Conservation (phyloP, 257 asterid species). For the Przewalskia tangutica region DNA sequence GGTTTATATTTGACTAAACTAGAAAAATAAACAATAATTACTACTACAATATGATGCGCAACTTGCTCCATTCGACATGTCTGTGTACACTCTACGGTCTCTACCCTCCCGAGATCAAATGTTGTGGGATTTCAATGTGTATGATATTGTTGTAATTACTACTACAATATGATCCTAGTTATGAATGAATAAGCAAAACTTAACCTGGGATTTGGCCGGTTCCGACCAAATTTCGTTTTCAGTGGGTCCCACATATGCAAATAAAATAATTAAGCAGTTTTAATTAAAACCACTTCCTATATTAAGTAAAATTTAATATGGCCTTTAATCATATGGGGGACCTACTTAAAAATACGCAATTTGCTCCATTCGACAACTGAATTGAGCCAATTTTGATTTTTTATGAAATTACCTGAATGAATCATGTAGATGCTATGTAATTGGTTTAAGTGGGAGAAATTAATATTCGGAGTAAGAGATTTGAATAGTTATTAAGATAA, state of each 20-base stretch:
- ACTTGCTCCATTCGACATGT: too few species aligned
- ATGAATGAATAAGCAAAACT: not conserved
- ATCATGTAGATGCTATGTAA: not conserved
- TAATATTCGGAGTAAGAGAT: not conserved
- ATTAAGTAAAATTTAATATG: not conserved
- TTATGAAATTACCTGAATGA: not conserved
- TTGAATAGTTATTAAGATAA: slow-evolving; percentile 1
- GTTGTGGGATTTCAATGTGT: too few species aligned
- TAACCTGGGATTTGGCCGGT: not conserved
- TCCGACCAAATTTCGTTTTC: not conserved
- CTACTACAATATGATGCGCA: not conserved
- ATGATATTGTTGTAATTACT: too few species aligned
- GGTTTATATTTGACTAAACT: not conserved
- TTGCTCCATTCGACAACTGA: not conserved
- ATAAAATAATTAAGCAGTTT: too few species aligned
- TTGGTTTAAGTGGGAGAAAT: not conserved
- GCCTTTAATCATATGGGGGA: not conserved
- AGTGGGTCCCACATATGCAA: not conserved
- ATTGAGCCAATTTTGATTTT: not conserved
- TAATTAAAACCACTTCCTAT: not conserved
- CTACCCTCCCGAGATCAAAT: too few species aligned
- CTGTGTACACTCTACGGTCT: too few species aligned
- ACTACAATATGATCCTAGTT: not conserved
- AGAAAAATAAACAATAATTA: not conserved
- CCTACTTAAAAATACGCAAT: not conserved